Base-by-base conservation (phyloP, 768 basidiomycete genomes). In the Lyophyllum decastes region DNA sequence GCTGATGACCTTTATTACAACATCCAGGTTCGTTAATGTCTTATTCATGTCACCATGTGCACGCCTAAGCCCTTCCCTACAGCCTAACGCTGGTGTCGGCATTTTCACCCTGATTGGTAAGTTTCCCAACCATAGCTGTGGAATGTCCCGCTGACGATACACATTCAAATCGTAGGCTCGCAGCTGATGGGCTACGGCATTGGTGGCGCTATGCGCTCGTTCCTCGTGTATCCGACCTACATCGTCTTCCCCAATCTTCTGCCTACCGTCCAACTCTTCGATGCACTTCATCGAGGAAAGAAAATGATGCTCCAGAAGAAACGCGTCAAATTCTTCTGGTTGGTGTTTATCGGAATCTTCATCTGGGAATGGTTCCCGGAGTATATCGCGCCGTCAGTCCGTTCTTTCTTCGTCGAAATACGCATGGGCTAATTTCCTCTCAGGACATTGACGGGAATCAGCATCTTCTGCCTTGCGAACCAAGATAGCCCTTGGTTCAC, bases 311-410 rank as follows among this genome's bases (percentile, higher is more conserved):
- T 75, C 68, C 61, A 71, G 72, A 77, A 76, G 68, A 84, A 84
- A 66, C 82, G 84, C 24, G 73, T 82, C 63, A 85, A 74, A 67
- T 81, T 83, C 54, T 87, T 83, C 74, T 85, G 82, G 83, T 64
- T 67, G 0, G 69, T 80, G 1, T 83, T 83, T 62, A 68, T 79
- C 19, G 77, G 68, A 6, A 85, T 87, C 61, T 83, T 85, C 59
- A 60, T 81, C 45, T 83, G 80, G 75, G 84, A 85, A 65, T 76
- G 82, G 74, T 73, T 85, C 69, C 84, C 84, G 1, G 76, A 82
- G 62, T 81, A 74, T 62, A 82, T 69, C 68, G 78, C 70, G 59
- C 81, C 58, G 70, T 77, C 49, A 27, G 68, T 25, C 9, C 57
- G 66, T 47, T 64, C 67, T 10, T 56, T 64, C 16, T 50, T 61